Conservation (phyloP, 805 yeast genomes). For the Torulaspora quercuum region DNA sequence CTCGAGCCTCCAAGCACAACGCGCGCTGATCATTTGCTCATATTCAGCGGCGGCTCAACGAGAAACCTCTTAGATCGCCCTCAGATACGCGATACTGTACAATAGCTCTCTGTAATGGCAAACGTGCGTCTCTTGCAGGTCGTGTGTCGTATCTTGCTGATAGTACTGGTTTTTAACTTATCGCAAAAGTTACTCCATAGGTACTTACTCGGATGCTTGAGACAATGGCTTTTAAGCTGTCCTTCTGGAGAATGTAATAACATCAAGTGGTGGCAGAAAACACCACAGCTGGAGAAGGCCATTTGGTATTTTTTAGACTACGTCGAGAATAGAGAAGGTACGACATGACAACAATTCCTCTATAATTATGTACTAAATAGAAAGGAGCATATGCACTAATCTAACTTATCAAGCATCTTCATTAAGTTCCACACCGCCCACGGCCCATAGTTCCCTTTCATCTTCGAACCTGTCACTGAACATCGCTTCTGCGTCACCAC, state of each 20-base stretch:
- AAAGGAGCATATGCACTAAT: too few species aligned
- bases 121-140: constrained; percentile 6
- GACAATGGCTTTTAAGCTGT: constrained; percentile 20
- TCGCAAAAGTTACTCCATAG: constrained; percentile 11
- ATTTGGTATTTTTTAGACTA: constrained; percentile 29
- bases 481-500: constrained; percentile 85
- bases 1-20: too few species aligned
- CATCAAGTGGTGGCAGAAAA: constrained; percentile 33
- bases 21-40: too few species aligned
- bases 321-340: constrained; percentile 14
- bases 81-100: too few species aligned
- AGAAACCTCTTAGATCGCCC: too few species aligned
- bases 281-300: constrained; percentile 20
- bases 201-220: constrained; percentile 8
- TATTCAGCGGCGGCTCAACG: too few species aligned
- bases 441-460: constrained; percentile 83
- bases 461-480: constrained; percentile 84
- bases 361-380: too few species aligned
- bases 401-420: constrained; percentile 23
- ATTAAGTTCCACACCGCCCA: constrained; percentile 61
- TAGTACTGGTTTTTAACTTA: constrained; percentile 17
- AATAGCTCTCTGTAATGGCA: not conserved
- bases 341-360: too few species aligned
- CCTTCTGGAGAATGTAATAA: constrained; percentile 19
- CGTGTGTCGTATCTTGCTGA: constrained; percentile 7